Conservation (phyloP, 164 flowering plant genomes). For the Vitis riparia region DNA sequence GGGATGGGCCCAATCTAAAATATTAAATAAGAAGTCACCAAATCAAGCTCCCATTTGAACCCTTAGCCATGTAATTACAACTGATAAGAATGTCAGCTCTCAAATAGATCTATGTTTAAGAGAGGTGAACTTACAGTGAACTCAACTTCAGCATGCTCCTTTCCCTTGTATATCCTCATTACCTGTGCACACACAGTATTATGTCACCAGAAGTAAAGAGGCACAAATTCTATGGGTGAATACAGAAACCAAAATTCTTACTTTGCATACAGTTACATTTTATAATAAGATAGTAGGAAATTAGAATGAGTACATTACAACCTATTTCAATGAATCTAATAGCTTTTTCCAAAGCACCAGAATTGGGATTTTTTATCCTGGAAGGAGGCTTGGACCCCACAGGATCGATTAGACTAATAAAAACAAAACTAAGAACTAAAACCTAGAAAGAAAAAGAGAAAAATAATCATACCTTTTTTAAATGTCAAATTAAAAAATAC, state of each 20-base stretch:
- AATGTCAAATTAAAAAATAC: too few relatives aligned
- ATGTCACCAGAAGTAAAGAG: conserved; percentile 4
- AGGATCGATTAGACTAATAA: too few relatives aligned
- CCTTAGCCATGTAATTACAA: background rate
- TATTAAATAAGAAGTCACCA: background rate
- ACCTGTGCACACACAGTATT: conserved; percentile 48
- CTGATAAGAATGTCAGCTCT: background rate
- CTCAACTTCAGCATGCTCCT: conserved; percentile 89
- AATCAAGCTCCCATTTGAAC: background rate
- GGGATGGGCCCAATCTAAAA: conserved; percentile 73
- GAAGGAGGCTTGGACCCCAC: too few relatives aligned
- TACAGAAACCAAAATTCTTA: background rate
- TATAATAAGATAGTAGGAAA: too few relatives aligned
- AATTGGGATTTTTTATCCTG: too few relatives aligned
- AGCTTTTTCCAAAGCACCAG: too few relatives aligned
- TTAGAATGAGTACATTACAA: too few relatives aligned
- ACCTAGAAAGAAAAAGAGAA: too few relatives aligned
- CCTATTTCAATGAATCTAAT: too few relatives aligned
- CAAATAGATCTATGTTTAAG: background rate
- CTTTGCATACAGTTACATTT: background rate
- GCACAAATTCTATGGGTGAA: background rate
- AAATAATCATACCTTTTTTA: too few relatives aligned
- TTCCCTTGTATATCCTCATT: conserved; percentile 77
- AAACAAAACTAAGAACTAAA: too few relatives aligned
- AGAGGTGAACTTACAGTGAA: conserved; percentile 50